Evolutionary conservation across 192 early-diverging fungal species (phyloP), one percentile per base, ranked within the genome.

Genomic region (Glomus cerebriforme): DNA sequence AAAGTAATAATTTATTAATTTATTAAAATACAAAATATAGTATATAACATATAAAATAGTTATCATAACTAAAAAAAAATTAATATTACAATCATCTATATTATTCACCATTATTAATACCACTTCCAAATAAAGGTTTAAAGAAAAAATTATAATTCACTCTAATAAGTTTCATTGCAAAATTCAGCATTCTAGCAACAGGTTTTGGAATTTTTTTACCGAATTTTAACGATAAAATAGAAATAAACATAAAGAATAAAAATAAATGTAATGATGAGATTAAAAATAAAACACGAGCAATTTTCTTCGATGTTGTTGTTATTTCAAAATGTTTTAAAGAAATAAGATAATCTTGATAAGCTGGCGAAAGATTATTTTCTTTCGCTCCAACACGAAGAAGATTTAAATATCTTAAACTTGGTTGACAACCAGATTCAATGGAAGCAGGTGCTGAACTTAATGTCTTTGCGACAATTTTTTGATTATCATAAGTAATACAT

Each of bases 281-380:
- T 0, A 68, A 49, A 43, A 67, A 82, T 7, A 84, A 26, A 3
- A 70, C 12, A 0, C 80, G 71, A 24, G 73, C 83, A 22, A 77
- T 26, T 49, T 80, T 79, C 26, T 79, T 71, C 19, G 68, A 31
- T 7, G 37, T 27, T 7, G 80, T 81, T 43, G 31, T 65, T 49
- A 75, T 77, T 34, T 79, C 69, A 62, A 79, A 84, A 0, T 80
- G 83, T 9, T 80, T 64, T 12, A 84, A 69, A 37, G 80, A 65
- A 31, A 15, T n/a, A 15, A 84, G 75, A 58, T 84, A 84, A 2
- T 26, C 12, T 47, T 82, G 83, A 65, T 82, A 84, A 13, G 59
- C 72, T 3, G 75, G 74, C 1, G 81, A 80, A 19, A 84, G 58
- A 24, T 78, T 59, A 49, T 82, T 75, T 37, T 82, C 75, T 3